Evolutionary conservation across 1,284 basidiomycete species (phyloP), one percentile per base, ranked within the genome.

Genomic region (Cutaneotrichosporon cutaneum): DNA sequence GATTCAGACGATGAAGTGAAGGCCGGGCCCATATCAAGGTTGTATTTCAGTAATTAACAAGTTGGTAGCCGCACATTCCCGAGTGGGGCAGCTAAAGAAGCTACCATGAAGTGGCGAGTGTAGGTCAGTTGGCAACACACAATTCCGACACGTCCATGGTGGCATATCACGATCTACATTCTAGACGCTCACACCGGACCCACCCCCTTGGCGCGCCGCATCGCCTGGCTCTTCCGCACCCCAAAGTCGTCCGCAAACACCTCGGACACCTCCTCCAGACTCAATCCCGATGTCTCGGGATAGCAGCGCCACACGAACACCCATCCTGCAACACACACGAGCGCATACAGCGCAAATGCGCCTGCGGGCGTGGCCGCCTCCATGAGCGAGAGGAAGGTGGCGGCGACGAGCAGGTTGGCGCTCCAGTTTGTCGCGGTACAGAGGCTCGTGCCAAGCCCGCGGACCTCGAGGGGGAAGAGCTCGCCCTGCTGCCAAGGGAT

Each of bases 401-500:
- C 85, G 2, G 85, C 85, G 70, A 92, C 89, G 70, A 92, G 81
- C 36, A 92, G 82, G 77, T 92, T 92, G 21, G 83, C 71, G 18
- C 81, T 83, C 90, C 90, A 92, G 79, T 91, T 91, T 33, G 85
- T 87, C 4, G 89, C 87, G 0, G 90, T 92, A n/a, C 86, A 83
- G 63, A 92, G 82, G 3, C 88, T 88, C 13, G 88, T 88, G 24
- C 90, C 90, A 53, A 92, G 85, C 3, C 90, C 90, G 59, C 90
- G 85, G 9, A 91, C 89, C 81, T 90, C 88, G 30, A 90, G 83
- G 10, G 82, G 82, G 78, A 92, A 92, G 27, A 92, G 83, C 74
- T 92, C 90, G 63, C 89, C 89, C 74, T 92, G 90, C 71, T 91
- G 89, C 90, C 90, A 92, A 0, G 90, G 90, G 0, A 92, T 88